A percentile compares a stretch with the other conserved stretches of the same genome.
These are phyloP conservation scores for Flueggea neowawraea DNA, from an alignment of 441 rosid species.

Conservation along the genomic window DNA sequence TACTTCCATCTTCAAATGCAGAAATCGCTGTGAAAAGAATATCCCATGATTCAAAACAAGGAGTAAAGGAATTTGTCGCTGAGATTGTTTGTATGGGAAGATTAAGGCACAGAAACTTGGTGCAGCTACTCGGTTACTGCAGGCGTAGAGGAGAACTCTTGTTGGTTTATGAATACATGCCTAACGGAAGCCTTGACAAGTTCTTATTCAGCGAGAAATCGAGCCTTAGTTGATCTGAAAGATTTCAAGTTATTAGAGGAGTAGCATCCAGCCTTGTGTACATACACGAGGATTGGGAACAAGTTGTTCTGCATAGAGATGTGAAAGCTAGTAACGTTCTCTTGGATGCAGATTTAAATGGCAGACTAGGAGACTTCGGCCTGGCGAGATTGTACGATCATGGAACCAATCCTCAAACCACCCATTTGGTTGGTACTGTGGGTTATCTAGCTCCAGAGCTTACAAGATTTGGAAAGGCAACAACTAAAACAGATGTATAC, in stretches of 20 bases:
- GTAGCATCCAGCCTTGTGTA: slow-evolving; percentile 28
- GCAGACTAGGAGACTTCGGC: slow-evolving; percentile 41
- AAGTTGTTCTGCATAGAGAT: slow-evolving; percentile 39
- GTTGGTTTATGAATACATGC: slow-evolving; percentile 37
- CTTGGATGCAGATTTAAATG: slow-evolving; percentile 29
- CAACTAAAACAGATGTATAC: slow-evolving; percentile 46
- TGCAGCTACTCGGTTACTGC: slow-evolving; percentile 35
- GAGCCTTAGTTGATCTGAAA: slow-evolving; percentile 24
- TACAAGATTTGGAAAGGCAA: slow-evolving; percentile 41
- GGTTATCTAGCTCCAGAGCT: slow-evolving; percentile 53
- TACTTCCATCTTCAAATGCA: slow-evolving; percentile 18
- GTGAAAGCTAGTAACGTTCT: slow-evolving; percentile 27
- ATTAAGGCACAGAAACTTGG: slow-evolving; percentile 34
- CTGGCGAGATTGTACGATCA: slow-evolving; percentile 33
- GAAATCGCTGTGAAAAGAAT: slow-evolving; percentile 35
- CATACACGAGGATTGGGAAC: slow-evolving; percentile 45
- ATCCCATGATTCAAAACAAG: slow-evolving; percentile 24
- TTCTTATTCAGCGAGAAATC: slow-evolving; percentile 18
- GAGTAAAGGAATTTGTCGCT: slow-evolving; percentile 31
- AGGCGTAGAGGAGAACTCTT: slow-evolving; percentile 31
- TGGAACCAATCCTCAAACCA: slow-evolving; percentile 16
- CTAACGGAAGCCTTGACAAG: slow-evolving; percentile 39
- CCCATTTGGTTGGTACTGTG: slow-evolving; percentile 30
- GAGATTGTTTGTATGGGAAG: slow-evolving; percentile 29
- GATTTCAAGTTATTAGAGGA: slow-evolving; percentile 32